phyloP scores from a whole-genome alignment of 2,329 filamentous ascomycete genomes.

The Fusarium marasasianum region DNA sequence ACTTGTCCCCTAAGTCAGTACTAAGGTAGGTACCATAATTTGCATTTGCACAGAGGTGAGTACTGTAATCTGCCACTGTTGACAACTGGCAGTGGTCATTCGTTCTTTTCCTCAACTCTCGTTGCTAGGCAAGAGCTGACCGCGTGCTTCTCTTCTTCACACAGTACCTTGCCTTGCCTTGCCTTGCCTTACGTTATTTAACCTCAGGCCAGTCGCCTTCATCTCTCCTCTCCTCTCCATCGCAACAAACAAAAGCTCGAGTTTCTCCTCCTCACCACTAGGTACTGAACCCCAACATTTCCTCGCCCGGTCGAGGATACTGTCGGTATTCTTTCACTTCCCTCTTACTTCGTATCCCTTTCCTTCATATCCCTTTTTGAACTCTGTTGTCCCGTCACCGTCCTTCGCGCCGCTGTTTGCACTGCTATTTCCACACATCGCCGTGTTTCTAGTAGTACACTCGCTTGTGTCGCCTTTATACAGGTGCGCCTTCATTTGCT shows the following conservation, averaged over 20 bases:
- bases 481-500: neutral
- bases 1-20: neutral
- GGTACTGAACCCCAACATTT: neutral
- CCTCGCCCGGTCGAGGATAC: neutral
- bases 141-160: neutral
- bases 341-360: neutral
- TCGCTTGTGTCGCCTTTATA: neutral
- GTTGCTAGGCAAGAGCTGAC: neutral
- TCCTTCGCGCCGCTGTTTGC: neutral
- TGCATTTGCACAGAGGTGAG: neutral
- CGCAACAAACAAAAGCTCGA: neutral
- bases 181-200: no score
- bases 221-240: neutral
- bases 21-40: no score
- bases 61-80: neutral
- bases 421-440: neutral
- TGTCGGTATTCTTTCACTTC: neutral
- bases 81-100: neutral
- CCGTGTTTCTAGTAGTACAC: neutral
- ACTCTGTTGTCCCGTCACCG: neutral
- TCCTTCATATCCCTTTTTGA: neutral
- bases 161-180: neutral
- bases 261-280: neutral
- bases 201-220: no score
- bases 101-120: neutral